These are phyloP conservation scores for Bipolaris zeicola DNA, from an alignment of 2,329 filamentous ascomycete genomes.

Conservation along the genomic window DNA sequence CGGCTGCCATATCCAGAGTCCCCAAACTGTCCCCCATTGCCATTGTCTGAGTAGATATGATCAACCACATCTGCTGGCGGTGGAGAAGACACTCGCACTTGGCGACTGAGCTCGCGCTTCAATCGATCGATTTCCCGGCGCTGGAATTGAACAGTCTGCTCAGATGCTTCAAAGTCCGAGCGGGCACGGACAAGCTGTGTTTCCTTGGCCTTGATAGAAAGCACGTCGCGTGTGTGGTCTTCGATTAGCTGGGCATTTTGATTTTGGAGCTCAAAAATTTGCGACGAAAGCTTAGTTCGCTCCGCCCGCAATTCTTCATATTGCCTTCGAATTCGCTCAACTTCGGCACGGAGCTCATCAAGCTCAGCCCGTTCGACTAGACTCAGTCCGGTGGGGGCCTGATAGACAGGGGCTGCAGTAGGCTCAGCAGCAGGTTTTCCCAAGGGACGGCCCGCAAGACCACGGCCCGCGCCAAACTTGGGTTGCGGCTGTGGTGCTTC, in stretches of 20 bases:
- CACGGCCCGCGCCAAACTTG: conserved; percentile 69
- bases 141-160: conserved; percentile 82
- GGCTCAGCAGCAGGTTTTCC: conserved; percentile 82
- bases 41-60: conserved; percentile 61
- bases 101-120: conserved; percentile 76
- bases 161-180: conserved; percentile 86
- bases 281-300: conserved; percentile 78
- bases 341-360: conserved; percentile 82
- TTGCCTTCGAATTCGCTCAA: conserved; percentile 75
- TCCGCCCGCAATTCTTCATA: conserved; percentile 83
- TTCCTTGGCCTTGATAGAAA: conserved; percentile 98
- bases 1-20: conserved; percentile 42
- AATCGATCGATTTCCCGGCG: conserved; percentile 88
- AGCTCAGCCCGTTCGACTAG: conserved; percentile 89
- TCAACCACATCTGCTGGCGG: conserved; percentile 54
- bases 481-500: conserved; percentile 56
- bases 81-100: conserved; percentile 61
- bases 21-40: conserved; percentile 44
- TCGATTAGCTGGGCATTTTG: conserved; percentile 97
- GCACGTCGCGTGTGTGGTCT: conserved; percentile 91
- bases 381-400: conserved; percentile 67
- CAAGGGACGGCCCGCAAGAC: conserved; percentile 83
- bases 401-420: conserved; percentile 48
- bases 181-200: conserved; percentile 92
- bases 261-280: conserved; percentile 93